A percentile compares a stretch with the other conserved stretches of the same genome.
Conservation (phyloP, 106 monocot genomes). For the Chionographis japonica region DNA sequence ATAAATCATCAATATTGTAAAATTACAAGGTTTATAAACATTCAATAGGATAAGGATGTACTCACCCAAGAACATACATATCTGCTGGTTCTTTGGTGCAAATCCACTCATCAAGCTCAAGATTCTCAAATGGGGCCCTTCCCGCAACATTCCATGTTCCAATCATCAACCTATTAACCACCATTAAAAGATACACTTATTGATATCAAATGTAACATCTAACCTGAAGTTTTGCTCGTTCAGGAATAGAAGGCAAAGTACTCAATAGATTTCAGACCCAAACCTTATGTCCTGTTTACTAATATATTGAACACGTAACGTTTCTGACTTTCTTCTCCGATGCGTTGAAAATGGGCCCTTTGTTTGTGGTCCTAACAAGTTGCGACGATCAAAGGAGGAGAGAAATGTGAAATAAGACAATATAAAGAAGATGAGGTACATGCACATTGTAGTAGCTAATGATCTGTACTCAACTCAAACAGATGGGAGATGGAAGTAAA, state of each 20-base stretch:
- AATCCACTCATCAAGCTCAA: constrained; percentile 62
- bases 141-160: constrained; percentile 88
- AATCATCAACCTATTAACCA: constrained; percentile 52
- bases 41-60: neutral
- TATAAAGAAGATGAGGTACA: too few relatives aligned
- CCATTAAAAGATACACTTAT: neutral
- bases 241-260: neutral
- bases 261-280: neutral
- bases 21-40: neutral
- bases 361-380: constrained; percentile 15
- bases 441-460: too few relatives aligned
- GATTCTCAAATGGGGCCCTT: constrained; percentile 36
- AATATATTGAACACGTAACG: constrained; percentile 63
- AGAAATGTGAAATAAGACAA: neutral
- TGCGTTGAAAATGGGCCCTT: constrained; percentile 12
- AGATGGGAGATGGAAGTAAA: too few relatives aligned
- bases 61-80: constrained; percentile 75
- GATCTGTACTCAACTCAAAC: too few relatives aligned
- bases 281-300: constrained; percentile 67
- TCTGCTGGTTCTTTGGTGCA: constrained; percentile 49
- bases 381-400: neutral
- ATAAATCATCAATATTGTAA: neutral
- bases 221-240: neutral
- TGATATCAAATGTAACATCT: neutral
- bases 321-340: constrained; percentile 73